Percentiles rank a stretch among this genome's conserved stretches.
These are phyloP conservation scores for Coniferiporia weirii DNA, from an alignment of 1,284 basidiomycete species.

Conservation along the genomic window DNA sequence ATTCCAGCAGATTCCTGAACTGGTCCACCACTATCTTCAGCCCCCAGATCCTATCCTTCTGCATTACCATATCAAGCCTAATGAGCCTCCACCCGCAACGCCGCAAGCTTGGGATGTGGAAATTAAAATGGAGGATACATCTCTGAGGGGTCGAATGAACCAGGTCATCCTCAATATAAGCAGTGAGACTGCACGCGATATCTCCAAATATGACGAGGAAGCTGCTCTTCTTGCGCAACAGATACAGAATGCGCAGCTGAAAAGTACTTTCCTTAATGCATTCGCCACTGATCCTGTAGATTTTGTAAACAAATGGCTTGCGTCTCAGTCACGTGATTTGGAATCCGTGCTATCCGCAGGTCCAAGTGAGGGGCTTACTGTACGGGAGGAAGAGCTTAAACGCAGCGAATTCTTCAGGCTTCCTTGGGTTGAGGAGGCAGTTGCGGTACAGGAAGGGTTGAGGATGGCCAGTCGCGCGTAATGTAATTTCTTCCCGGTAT, in stretches of 20 bases:
- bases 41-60: constrained; percentile 82
- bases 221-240: constrained; percentile 77
- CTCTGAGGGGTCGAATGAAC: constrained; percentile 71
- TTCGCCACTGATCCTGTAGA: constrained; percentile 78
- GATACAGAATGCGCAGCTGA: constrained; percentile 80
- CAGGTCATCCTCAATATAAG: constrained; percentile 68
- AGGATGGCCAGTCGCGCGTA: constrained; percentile 37
- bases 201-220: constrained; percentile 85
- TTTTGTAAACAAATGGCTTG: constrained; percentile 88
- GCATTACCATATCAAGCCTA: constrained; percentile 70
- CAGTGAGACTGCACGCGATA: constrained; percentile 61
- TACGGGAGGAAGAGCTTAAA: constrained; percentile 82
- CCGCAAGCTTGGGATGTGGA: constrained; percentile 84
- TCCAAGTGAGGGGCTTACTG: constrained; percentile 71
- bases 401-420: constrained; percentile 86
- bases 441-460: constrained; percentile 52
- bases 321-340: constrained; percentile 86
- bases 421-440: constrained; percentile 81
- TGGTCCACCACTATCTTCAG: constrained; percentile 75
- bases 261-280: constrained; percentile 79
- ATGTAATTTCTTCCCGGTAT: too few relatives aligned
- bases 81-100: constrained; percentile 51
- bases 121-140: constrained; percentile 81
- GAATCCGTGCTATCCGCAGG: constrained; percentile 88
- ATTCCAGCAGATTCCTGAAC: constrained; percentile 83